Evolutionary conservation across 1,284 basidiomycete genomes (phyloP).

Genomic region (Apiotrichum laibachii): DNA sequence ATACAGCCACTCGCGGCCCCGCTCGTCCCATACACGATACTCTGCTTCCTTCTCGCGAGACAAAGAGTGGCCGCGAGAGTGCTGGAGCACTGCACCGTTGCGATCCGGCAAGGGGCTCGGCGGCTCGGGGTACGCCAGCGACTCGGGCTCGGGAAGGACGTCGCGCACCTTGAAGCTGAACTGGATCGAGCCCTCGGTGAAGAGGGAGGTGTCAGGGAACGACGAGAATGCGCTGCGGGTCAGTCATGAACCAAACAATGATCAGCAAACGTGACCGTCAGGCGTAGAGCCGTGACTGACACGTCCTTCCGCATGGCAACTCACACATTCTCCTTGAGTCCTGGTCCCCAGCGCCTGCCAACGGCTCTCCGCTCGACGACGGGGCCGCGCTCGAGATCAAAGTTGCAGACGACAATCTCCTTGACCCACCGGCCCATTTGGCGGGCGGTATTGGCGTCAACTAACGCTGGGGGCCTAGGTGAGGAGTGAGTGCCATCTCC

Average conservation of each 20-base stretch:
- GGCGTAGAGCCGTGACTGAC: too few relatives aligned
- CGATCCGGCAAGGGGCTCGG: constrained; percentile 40
- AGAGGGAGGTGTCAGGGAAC: constrained; percentile 85
- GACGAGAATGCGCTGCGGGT: constrained; percentile 78
- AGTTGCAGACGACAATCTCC: constrained; percentile 77
- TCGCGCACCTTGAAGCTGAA: constrained; percentile 57
- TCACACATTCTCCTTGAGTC: constrained; percentile 80
- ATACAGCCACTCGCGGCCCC: constrained; percentile 59
- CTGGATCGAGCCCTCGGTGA: constrained; percentile 57
- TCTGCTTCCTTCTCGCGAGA: constrained; percentile 45
- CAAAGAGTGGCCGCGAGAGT: background rate
- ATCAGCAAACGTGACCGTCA: background rate
- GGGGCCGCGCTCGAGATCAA: constrained; percentile 83
- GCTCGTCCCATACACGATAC: constrained; percentile 46
- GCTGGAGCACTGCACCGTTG: background rate
- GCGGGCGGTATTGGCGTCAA: constrained; percentile 57
- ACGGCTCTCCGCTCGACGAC: constrained; percentile 70
- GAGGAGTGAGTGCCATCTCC: background rate
- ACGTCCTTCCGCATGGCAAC: constrained; percentile 29
- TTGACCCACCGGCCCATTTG: constrained; percentile 73
- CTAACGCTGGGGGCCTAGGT: constrained; percentile 36
- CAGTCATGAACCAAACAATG: background rate
- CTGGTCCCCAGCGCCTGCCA: constrained; percentile 61
- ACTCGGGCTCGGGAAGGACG: constrained; percentile 51
- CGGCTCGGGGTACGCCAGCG: constrained; percentile 39